phyloP scores from a whole-genome alignment of 352 stramenopile genomes.

The Phytophthora ramorum region DNA sequence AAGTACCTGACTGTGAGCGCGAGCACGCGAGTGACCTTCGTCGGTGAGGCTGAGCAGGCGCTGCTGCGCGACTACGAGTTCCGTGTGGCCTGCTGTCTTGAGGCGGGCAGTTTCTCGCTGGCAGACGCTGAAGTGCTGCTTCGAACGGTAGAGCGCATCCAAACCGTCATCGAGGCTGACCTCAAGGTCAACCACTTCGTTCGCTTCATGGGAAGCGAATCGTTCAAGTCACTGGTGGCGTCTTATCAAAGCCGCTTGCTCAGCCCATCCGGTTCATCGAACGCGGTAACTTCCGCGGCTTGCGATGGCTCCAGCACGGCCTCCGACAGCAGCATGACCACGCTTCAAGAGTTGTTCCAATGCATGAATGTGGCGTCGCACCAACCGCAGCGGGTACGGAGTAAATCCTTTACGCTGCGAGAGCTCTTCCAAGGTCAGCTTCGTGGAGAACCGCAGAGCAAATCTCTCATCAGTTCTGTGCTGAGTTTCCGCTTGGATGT shows the following conservation, averaged over 20 bases:
- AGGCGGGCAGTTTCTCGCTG: conserved; percentile 72
- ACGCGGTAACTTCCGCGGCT: conserved; percentile 19
- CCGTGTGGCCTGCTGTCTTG: conserved; percentile 60
- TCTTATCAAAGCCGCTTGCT: conserved; percentile 81
- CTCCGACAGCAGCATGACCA: conserved; percentile 84
- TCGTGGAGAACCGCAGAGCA: conserved; percentile 62
- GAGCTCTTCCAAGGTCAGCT: conserved; percentile 74
- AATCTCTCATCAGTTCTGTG: conserved; percentile 76
- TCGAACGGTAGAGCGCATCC: conserved; percentile 60
- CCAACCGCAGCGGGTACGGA: conserved; percentile 75
- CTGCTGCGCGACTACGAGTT: conserved; percentile 69
- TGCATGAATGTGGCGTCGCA: conserved; percentile 90
- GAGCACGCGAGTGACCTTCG: conserved; percentile 70
- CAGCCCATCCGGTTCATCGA: conserved; percentile 60
- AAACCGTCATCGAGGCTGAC: conserved; percentile 71
- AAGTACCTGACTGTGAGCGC: conserved; percentile 70
- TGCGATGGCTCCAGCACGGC: conserved; percentile 50
- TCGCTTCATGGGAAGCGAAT: conserved; percentile 84
- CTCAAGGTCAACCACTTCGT: conserved; percentile 90
- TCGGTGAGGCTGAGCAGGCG: conserved; percentile 65
- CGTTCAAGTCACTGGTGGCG: conserved; percentile 79
- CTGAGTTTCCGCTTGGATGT: conserved; percentile 72
- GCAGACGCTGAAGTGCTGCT: conserved; percentile 69
- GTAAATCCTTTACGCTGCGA: conserved; percentile 71
- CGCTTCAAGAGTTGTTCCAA: conserved; percentile 86